A percentile compares a stretch with the other conserved stretches of the same genome.
Evolutionary conservation across 768 basidiomycete species (phyloP).

Genomic region (Hysterangium stoloniferum): DNA sequence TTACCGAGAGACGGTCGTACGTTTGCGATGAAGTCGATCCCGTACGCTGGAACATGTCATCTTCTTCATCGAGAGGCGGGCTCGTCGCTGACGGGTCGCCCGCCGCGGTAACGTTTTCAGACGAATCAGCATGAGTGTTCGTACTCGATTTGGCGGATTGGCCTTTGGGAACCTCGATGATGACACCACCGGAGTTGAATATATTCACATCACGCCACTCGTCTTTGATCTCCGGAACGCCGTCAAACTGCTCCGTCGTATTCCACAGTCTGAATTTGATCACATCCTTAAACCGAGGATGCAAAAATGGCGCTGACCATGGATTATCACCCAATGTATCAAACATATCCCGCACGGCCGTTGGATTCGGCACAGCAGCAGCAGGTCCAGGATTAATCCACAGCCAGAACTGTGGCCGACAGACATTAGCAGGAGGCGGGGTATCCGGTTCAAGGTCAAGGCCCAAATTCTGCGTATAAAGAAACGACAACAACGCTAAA

Average conservation of each 20-base stretch:
- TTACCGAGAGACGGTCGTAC: conserved; percentile 88
- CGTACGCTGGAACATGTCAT: conserved; percentile 66
- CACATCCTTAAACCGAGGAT: conserved; percentile 83
- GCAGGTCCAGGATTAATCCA: conserved; percentile 99
- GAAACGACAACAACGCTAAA: conserved; percentile 86
- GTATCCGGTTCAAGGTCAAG: conserved; percentile 54
- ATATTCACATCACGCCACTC: conserved; percentile 83
- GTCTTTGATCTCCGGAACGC: conserved; percentile 78
- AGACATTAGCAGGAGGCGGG: conserved; percentile 40
- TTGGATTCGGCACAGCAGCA: conserved; percentile 78
- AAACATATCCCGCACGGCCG: conserved; percentile 77
- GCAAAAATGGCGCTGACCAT: conserved; percentile 93
- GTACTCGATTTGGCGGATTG: conserved; percentile 13
- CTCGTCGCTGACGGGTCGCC: conserved; percentile 16
- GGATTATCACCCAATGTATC: conserved; percentile 74
- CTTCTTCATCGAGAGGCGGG: conserved; percentile 23
- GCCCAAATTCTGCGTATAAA: conserved; percentile 92
- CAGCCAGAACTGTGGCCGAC: conserved; percentile 91
- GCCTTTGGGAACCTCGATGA: conserved; percentile 52
- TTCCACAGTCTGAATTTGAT: conserved; percentile 98
- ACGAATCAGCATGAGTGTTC: background rate
- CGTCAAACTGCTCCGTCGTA: conserved; percentile 93
- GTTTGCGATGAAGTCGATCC: conserved; percentile 83
- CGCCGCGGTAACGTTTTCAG: conserved; percentile 14
- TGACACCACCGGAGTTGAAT: conserved; percentile 82